Base-by-base conservation (phyloP, 2,329 filamentous ascomycete species). In the Aspergillus sojae region DNA sequence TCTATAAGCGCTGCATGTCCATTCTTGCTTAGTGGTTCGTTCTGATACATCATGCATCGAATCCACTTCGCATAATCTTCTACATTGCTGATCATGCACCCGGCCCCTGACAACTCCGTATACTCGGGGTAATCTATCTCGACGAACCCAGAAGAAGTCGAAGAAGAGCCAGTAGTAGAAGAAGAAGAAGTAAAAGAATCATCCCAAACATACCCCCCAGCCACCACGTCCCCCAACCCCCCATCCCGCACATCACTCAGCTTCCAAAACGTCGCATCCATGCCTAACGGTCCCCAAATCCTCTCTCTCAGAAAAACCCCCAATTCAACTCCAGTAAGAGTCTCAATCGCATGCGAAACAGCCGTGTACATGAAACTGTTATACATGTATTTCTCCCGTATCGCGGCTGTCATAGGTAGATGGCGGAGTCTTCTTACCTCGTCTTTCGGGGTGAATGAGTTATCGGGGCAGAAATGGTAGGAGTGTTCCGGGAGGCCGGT, bases 361-460 rank as follows among this genome's bases (percentile, higher is more conserved):
- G 77, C 77, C 2, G 75, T 75, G 67, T 78, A 87, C 79, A 86
- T 85, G 62, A 80, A 73, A 68, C 87, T 86, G 70, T 76, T 80
- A 69, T 87, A 86, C 62, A 81, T 76, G 61, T 76, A 85, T 60
- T 68, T 75, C 1, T 77, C 75, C 2, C 85, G 77, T 4, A 83
- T 77, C 64, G 84, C 81, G 9, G 73, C 71, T 0, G 76, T 77
- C 64, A 83, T 66, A 1, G 80, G 78, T 14, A 87, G 71, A 64
- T 84, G 69, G 2, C 84, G 76, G 23, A 86, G 66, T n/a, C 26
- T 30, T 1, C 46, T 4, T 2, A 30, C 46, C 26, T 50, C 46
- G 23, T 28, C 26, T 50, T 50, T 28, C 3, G 26, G 23, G 16
- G 23, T 30, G 2, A 0, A 9, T 19, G 46, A 21, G 3, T 26